Evolutionary conservation across 2,329 filamentous ascomycete genomes (phyloP), one percentile per base, ranked within the genome.

Genomic region (Diaporthe velutina): DNA sequence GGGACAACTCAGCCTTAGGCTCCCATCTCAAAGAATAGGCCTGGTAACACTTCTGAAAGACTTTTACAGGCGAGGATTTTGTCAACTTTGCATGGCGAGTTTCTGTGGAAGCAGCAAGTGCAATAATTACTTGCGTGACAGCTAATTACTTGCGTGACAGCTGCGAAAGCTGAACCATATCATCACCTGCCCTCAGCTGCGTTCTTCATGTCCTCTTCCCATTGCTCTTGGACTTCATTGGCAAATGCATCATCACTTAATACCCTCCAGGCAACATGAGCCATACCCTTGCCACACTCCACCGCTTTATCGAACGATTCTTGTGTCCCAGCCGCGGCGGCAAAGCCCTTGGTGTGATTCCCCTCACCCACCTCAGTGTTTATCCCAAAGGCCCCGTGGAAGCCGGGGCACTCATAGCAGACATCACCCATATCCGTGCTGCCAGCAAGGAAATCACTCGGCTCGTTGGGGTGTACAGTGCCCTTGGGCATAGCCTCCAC

Each of bases 281-380:
- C 83, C 80, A 84, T 81, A 17, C 80, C 83, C 73, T 78, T 80
- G 1, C 80, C 82, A 60, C 82, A 83, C 52, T 79, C 80, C 35
- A 83, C 40, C 4, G 83, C 82, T 57, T 82, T 79, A 33, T 81
- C 73, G 58, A 83, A 83, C 1, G 82, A 79, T 30, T 85, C 82
- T 0, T 81, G 75, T 0, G 83, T 85, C 17, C 82, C 84, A 0
- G 84, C 83, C 0, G 82, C 84, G 5, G 78, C 80, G 0, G 85
- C 81, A 76, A 86, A 87, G 12, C 82, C 79, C 25, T 82, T 83
- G 0, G 85, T 87, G 76, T 87, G 85, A 76, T 86, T 87, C 40
- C 83, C 82, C 57, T 79, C 78, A 75, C 82, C 81, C 75, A 77
- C 75, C 19, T 82, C 79, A 0, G 81, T 80, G 5, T 79, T 79